Evolutionary conservation across 768 basidiomycete species (phyloP), one percentile per base, ranked within the genome.

Genomic region (Lactarius quietus): DNA sequence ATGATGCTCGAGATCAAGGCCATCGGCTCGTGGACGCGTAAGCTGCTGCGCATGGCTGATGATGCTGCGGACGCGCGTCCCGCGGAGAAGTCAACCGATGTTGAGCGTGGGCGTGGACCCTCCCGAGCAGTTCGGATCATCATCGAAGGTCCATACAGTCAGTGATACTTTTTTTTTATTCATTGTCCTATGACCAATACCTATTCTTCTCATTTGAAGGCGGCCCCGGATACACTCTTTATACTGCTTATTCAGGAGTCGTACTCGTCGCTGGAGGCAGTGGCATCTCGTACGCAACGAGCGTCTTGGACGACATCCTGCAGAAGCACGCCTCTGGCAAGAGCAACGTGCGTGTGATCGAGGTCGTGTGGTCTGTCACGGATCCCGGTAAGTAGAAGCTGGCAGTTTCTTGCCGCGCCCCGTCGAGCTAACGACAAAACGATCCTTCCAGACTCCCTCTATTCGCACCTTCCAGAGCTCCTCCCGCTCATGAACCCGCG

Each of bases 201-300:
- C 31, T 54, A 73, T 38, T 73, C 68, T 43, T 23, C 64, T 60
- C 64, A 38, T 12, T 45, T 43, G 55, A 70, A 80, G 76, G 83
- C 66, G 78, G 80, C 43, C 68, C 78, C 38, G 74, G 82, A 12
- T 79, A 85, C 68, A 76, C 78, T 0, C 70, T 87, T 20, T 77
- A 81, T 59, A 72, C 78, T 1, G 80, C 79, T 48, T 86, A 81
- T 75, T 82, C 84, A 0, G 80, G 81, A 0, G 81, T 83, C 14
- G 66, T 87, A 65, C 78, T 88, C 64, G 73, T 86, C 48, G 83
- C 82, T 6, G 86, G 85, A 12, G 87, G 87, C 12, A 82, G 82
- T 26, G 87, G 87, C 3, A 82, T 88, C 73, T 82, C 87, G 0
- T 85, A 84, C 69, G 77, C 79, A 3, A 78, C 87, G 28, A 73